These are phyloP conservation scores for Punica granatum DNA, from an alignment of 345 rosid species.

Conservation along the genomic window DNA sequence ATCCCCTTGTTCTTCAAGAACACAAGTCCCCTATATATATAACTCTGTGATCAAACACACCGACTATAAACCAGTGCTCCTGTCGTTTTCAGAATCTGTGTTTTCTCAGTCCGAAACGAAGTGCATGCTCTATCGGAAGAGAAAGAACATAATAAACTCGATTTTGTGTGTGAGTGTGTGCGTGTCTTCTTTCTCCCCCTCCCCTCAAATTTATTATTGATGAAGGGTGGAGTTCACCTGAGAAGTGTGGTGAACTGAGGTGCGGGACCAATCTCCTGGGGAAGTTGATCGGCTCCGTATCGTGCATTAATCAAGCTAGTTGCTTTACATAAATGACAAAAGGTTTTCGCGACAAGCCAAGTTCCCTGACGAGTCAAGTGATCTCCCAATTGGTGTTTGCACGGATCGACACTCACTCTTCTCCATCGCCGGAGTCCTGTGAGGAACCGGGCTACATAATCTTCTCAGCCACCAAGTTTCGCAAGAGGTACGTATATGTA, in stretches of 20 bases:
- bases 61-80: background rate
- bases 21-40: background rate
- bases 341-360: background rate
- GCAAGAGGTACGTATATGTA: constrained; percentile 1
- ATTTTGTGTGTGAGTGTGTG: too few relatives aligned
- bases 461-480: constrained; percentile 9
- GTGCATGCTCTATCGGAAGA: background rate
- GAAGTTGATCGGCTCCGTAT: background rate
- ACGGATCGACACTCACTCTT: constrained; percentile 1
- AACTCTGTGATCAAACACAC: background rate
- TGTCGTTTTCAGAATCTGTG: background rate
- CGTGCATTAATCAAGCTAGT: background rate
- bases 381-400: constrained; percentile 2
- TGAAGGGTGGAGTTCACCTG: background rate
- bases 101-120: too few relatives aligned
- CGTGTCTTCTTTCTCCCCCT: too few relatives aligned
- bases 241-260: background rate
- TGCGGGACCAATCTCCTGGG: background rate
- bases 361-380: constrained; percentile 1
- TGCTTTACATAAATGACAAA: constrained; percentile 20
- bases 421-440: constrained; percentile 13
- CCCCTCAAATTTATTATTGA: background rate
- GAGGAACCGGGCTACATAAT: background rate
- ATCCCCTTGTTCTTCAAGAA: background rate
- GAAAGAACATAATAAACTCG: too few relatives aligned